Conservation (phyloP, 306 rosid species). For the Ormosia semicastrata region DNA sequence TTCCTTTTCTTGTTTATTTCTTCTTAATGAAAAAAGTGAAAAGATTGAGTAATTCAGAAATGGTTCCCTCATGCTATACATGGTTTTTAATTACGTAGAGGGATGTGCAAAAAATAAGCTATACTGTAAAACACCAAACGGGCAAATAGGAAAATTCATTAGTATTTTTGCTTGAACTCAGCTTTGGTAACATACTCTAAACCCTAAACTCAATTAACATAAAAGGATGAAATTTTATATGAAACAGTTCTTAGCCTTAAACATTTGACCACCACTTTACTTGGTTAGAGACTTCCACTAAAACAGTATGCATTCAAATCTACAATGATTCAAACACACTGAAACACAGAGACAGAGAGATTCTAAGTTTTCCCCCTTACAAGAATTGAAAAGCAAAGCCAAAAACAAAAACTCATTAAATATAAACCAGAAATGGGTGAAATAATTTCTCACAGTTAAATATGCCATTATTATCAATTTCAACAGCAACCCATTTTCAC, state of each 20-base stretch:
- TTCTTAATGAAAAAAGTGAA: background rate
- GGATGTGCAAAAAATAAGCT: background rate
- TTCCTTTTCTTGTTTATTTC: background rate
- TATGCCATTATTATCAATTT: background rate
- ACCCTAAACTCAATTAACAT: background rate
- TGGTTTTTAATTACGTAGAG: background rate
- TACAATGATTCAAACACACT: background rate
- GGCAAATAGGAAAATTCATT: background rate
- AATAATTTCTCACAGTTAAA: conserved; percentile 1
- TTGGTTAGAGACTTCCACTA: background rate
- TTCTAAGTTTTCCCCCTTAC: background rate
- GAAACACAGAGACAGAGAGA: background rate
- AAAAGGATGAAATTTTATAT: background rate
- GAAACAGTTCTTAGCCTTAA: background rate
- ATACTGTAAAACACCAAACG: background rate
- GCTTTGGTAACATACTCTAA: background rate
- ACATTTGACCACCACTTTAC: background rate
- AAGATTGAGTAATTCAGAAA: background rate
- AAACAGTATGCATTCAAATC: background rate
- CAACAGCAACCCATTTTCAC: conserved; percentile 14
- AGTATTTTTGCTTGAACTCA: background rate
- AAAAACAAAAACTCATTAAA: background rate
- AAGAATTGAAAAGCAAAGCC: conserved; percentile 21
- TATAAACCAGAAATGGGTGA: conserved; percentile 7
- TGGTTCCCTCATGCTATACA: background rate